Conservation (phyloP, 352 stramenopile species). For the Phytopythium sindhum region DNA sequence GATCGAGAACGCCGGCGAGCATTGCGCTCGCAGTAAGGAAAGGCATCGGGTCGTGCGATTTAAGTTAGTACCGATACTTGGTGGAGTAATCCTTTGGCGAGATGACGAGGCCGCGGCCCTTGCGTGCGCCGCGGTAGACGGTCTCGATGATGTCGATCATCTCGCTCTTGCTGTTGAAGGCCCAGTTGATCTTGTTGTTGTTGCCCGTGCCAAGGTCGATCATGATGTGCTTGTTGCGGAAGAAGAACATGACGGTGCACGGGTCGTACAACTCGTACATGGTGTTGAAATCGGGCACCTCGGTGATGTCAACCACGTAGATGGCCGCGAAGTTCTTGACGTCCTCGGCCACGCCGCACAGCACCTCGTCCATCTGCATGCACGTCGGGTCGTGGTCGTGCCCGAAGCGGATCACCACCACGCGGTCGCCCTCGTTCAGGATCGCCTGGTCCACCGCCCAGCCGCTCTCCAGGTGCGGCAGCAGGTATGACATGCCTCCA, state of each 20-base stretch:
- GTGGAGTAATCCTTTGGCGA: conserved; percentile 99
- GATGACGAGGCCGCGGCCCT: conserved; percentile 97
- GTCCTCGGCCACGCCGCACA: conserved; percentile 95
- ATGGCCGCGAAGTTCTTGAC: conserved; percentile 99
- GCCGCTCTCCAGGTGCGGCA: conserved; percentile 96
- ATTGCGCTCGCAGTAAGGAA: neutral
- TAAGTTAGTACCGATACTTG: conserved; percentile 95
- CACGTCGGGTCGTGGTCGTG: conserved; percentile 97
- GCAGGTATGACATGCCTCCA: conserved; percentile 94
- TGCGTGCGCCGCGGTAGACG: conserved; percentile 96
- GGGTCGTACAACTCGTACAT: conserved; percentile 99
- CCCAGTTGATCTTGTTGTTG: conserved; percentile 99
- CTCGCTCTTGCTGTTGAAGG: conserved; percentile 96
- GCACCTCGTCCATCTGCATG: conserved; percentile 98
- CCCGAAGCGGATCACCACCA: conserved; percentile 99
- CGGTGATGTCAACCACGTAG: conserved; percentile 93
- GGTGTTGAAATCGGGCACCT: conserved; percentile 99
- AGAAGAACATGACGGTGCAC: conserved; percentile 99
- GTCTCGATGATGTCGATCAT: conserved; percentile 99
- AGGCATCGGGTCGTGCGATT: neutral
- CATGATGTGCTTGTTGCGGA: conserved; percentile 99
- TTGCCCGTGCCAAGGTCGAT: conserved; percentile 99
- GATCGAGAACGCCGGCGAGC: neutral
- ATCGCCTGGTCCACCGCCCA: conserved; percentile 99
- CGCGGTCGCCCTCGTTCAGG: conserved; percentile 95